These are phyloP conservation scores for Ambrosiella cleistominuta DNA, from an alignment of 2,329 filamentous ascomycete species.

Conservation along the genomic window DNA sequence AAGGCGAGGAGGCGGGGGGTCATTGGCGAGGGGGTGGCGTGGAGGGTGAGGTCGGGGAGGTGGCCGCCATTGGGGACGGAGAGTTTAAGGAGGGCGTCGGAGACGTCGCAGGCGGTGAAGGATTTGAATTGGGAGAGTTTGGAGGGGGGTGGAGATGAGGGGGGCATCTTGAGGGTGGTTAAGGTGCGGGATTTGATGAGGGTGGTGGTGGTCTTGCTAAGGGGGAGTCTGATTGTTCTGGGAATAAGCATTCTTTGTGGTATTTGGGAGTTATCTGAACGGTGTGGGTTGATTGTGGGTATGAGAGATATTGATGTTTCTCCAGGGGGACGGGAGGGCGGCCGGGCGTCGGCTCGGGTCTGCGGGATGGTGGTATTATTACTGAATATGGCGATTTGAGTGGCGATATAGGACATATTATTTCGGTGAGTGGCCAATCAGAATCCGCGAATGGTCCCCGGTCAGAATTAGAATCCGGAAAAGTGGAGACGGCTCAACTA, in stretches of 20 bases:
- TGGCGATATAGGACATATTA: not conserved
- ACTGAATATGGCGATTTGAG: not conserved
- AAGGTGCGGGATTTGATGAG: too few relatives aligned
- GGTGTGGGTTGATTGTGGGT: too few relatives aligned
- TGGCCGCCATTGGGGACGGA: constrained; percentile 49
- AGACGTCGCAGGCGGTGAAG: constrained; percentile 41
- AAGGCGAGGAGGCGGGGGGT: constrained; percentile 18
- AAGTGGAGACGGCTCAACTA: not conserved
- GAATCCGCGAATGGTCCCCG: too few relatives aligned
- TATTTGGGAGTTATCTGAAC: too few relatives aligned
- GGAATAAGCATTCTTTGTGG: too few relatives aligned
- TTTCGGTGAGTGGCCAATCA: not conserved
- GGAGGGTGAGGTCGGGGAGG: constrained; percentile 36
- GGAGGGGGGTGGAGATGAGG: not conserved
- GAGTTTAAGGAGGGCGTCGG: constrained; percentile 55
- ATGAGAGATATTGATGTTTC: too few relatives aligned
- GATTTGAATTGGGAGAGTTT: not conserved
- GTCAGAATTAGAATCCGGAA: not conserved
- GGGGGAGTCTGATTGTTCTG: not conserved
- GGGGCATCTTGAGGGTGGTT: not conserved
- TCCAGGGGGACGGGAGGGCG: not conserved
- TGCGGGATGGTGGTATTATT: not conserved
- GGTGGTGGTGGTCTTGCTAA: not conserved
- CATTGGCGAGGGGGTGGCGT: constrained; percentile 11
- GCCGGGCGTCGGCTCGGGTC: not conserved